phyloP scores from a whole-genome alignment of 2,329 filamentous ascomycete species.

The Lachnellula willkommii region DNA sequence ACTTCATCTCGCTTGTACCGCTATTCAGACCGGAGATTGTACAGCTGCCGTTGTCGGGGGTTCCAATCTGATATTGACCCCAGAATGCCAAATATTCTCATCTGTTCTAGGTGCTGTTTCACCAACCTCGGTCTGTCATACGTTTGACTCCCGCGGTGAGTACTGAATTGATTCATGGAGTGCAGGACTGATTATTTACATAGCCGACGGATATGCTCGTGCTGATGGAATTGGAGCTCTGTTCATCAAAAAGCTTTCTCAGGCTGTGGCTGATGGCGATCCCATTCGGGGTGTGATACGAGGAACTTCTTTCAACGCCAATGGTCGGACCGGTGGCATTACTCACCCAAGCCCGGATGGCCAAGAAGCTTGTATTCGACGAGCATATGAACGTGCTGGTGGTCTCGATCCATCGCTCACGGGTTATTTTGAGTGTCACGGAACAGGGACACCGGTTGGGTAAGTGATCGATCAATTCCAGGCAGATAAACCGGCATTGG shows the following conservation, averaged over 20 bases:
- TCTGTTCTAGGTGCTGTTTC: background rate
- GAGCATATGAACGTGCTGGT: background rate
- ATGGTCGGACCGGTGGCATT: slow-evolving; percentile 40
- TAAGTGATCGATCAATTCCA: slow-evolving; percentile 7
- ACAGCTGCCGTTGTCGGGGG: slow-evolving; percentile 37
- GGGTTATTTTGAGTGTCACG: slow-evolving; percentile 9
- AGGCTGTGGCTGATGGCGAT: slow-evolving; percentile 38
- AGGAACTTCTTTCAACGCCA: slow-evolving; percentile 37
- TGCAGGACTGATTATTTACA: slow-evolving; percentile 28
- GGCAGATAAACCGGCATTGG: background rate
- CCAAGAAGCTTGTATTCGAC: slow-evolving; percentile 31
- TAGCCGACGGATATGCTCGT: slow-evolving; percentile 58
- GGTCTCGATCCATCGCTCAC: slow-evolving; percentile 2
- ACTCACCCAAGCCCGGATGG: slow-evolving; percentile 39
- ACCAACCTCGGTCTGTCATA: background rate
- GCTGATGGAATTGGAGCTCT: slow-evolving; percentile 57
- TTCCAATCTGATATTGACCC: slow-evolving; percentile 29
- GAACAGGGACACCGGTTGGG: slow-evolving; percentile 6
- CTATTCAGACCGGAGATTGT: slow-evolving; percentile 40
- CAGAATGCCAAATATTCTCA: slow-evolving; percentile 33
- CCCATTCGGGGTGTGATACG: slow-evolving; percentile 39
- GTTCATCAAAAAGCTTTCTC: slow-evolving; percentile 50
- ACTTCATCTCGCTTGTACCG: slow-evolving; percentile 48
- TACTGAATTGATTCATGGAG: too few species aligned
- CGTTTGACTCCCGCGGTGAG: background rate